phyloP scores from a whole-genome alignment of 2,329 filamentous ascomycete species.

The Aspergillus candidus region DNA sequence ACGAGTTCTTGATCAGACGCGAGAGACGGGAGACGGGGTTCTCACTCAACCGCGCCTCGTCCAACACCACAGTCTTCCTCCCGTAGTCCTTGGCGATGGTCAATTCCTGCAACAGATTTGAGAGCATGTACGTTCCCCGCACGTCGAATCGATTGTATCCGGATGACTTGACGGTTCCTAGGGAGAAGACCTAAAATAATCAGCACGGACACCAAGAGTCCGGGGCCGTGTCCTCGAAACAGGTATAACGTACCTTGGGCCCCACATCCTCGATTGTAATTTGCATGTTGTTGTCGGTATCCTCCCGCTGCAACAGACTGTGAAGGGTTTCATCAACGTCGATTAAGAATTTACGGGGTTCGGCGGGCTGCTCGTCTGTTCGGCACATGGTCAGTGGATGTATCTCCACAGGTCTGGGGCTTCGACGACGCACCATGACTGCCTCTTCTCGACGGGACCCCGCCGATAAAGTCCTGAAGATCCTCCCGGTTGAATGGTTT shows the following conservation, averaged over 20 bases:
- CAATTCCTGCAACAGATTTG: slow-evolving; percentile 91
- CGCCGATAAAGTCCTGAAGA: slow-evolving; percentile 30
- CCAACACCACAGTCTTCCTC: slow-evolving; percentile 80
- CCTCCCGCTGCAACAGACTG: slow-evolving; percentile 74
- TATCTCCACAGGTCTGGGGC: neutral
- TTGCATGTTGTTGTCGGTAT: slow-evolving; percentile 90
- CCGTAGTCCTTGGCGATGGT: slow-evolving; percentile 87
- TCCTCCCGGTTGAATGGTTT: slow-evolving; percentile 33
- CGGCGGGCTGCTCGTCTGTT: slow-evolving; percentile 64
- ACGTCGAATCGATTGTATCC: slow-evolving; percentile 85
- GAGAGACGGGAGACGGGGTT: slow-evolving; percentile 87
- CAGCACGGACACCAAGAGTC: neutral
- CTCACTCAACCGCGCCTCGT: slow-evolving; percentile 86
- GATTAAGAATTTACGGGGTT: slow-evolving; percentile 75
- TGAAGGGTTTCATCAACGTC: slow-evolving; percentile 79
- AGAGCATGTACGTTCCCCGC: slow-evolving; percentile 93
- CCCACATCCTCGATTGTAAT: slow-evolving; percentile 96
- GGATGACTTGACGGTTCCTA: slow-evolving; percentile 79
- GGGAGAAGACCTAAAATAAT: slow-evolving; percentile 60
- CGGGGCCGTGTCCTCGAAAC: too few relatives aligned
- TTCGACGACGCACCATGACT: slow-evolving; percentile 38
- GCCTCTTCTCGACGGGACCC: slow-evolving; percentile 32
- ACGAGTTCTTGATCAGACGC: slow-evolving; percentile 79
- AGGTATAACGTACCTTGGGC: slow-evolving; percentile 60
- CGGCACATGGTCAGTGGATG: slow-evolving; percentile 11